Evolutionary conservation across 768 basidiomycete species (phyloP).

Genomic region (Cantharellus anzutake): DNA sequence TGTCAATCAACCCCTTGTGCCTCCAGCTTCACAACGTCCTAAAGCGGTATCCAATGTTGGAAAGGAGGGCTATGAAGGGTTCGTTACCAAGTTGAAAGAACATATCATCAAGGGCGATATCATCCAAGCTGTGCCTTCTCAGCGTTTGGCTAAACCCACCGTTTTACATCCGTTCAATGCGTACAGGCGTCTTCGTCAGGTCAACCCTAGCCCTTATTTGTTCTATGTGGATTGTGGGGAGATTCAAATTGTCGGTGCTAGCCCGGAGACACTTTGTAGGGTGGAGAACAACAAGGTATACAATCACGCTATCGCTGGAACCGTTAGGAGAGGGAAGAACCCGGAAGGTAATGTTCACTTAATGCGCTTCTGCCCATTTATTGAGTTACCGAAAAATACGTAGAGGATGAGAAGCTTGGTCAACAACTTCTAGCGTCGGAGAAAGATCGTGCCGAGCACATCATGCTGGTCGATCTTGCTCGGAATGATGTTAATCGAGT

Average conservation of each 20-base stretch:
- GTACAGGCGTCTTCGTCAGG: slow-evolving; percentile 78
- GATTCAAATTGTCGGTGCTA: slow-evolving; percentile 90
- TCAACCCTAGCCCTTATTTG: slow-evolving; percentile 99
- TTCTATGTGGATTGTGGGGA: slow-evolving; percentile 92
- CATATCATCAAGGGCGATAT: slow-evolving; percentile 95
- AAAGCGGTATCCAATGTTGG: slow-evolving; percentile 64
- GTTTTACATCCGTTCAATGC: slow-evolving; percentile 91
- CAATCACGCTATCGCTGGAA: slow-evolving; percentile 97
- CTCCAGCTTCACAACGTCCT: slow-evolving; percentile 33
- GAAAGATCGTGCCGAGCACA: slow-evolving; percentile 94
- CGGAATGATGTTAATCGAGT: slow-evolving; percentile 97
- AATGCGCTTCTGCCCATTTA: background rate
- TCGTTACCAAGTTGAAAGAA: slow-evolving; percentile 82
- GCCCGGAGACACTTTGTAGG: slow-evolving; percentile 94
- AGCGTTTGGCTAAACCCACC: slow-evolving; percentile 72
- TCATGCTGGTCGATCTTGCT: slow-evolving; percentile 97
- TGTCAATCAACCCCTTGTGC: slow-evolving; percentile 36
- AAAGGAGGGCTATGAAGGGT: slow-evolving; percentile 74
- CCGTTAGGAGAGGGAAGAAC: slow-evolving; percentile 70
- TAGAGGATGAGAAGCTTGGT: slow-evolving; percentile 77
- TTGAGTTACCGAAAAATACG: slow-evolving; percentile 12
- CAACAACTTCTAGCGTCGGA: slow-evolving; percentile 60
- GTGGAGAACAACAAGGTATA: slow-evolving; percentile 81
- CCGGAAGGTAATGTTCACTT: slow-evolving; percentile 38
- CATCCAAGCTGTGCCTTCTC: slow-evolving; percentile 96